Conservation (phyloP, 495 filamentous ascomycete species). For the Pyrenula aspistea region DNA sequence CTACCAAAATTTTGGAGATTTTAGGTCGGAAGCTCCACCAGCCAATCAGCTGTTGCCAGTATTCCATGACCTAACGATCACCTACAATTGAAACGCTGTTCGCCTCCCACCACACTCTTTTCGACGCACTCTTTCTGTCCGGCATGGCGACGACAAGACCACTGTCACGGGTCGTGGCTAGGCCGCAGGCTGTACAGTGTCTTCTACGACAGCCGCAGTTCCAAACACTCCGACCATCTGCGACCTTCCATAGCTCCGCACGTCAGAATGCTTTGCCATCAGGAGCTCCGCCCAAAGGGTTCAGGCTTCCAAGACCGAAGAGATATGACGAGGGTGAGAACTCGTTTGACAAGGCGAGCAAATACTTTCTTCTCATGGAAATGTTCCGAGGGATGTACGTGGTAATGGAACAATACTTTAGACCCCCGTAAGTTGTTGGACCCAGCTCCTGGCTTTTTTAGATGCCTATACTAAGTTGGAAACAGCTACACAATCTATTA, state of each 20-base stretch:
- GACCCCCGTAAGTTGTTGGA: conserved; percentile 90
- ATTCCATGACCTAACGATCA: conserved; percentile 35
- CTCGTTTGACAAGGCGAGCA: conserved; percentile 68
- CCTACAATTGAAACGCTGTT: conserved; percentile 5
- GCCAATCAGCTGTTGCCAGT: conserved; percentile 33
- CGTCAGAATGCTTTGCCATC: conserved; percentile 52
- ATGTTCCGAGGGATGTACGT: conserved; percentile 97
- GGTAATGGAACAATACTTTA: conserved; percentile 93
- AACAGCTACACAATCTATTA: conserved; percentile 93
- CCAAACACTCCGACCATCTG: conserved; percentile 17
- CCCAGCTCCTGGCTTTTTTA: conserved; percentile 4
- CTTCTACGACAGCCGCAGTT: conserved; percentile 21
- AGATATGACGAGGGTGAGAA: conserved; percentile 65
- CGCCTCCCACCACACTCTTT: conserved; percentile 3
- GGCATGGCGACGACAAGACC: conserved; percentile 42
- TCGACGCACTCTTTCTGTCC: conserved; percentile 6
- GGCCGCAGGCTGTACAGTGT: conserved; percentile 23
- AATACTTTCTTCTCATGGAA: conserved; percentile 89
- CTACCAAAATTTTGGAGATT: background rate
- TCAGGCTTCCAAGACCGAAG: conserved; percentile 56
- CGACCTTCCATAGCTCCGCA: conserved; percentile 44
- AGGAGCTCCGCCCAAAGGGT: conserved; percentile 65
- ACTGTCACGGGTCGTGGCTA: conserved; percentile 39
- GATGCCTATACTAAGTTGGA: background rate
- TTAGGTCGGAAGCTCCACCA: conserved; percentile 5